These are phyloP conservation scores for Carex littledalei DNA, from an alignment of 176 grass and related monocot genomes.

Conservation along the genomic window DNA sequence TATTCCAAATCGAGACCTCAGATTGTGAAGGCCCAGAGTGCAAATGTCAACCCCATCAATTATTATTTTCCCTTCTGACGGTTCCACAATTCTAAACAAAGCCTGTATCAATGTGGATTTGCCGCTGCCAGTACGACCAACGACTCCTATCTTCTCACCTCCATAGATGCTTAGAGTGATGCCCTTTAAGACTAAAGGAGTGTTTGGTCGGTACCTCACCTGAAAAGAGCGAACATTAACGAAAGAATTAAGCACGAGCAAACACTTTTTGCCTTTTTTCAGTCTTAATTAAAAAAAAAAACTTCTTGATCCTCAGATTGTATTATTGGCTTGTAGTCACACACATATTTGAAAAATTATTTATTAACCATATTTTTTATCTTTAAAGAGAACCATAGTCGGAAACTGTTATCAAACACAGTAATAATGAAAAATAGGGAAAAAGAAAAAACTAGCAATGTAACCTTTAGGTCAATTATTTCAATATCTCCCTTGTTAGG, in stretches of 20 bases:
- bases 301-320: neutral
- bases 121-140: slow-evolving; percentile 88
- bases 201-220: slow-evolving; percentile 77
- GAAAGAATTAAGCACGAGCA: neutral
- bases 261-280: neutral
- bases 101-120: slow-evolving; percentile 97
- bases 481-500: slow-evolving; percentile 68
- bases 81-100: slow-evolving; percentile 95
- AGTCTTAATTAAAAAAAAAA: neutral
- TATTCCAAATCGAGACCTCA: slow-evolving; percentile 90
- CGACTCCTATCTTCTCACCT: slow-evolving; percentile 89
- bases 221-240: slow-evolving; percentile 13
- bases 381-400: neutral
- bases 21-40: slow-evolving; percentile 91
- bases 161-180: slow-evolving; percentile 63
- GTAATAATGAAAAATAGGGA: neutral
- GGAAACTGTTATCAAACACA: neutral
- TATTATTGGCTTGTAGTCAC: neutral
- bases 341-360: neutral
- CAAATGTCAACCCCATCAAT: slow-evolving; percentile 74
- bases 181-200: slow-evolving; percentile 89
- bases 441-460: neutral
- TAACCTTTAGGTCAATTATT: slow-evolving; percentile 78
- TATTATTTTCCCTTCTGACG: slow-evolving; percentile 70
- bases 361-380: neutral